Evolutionary conservation across 768 basidiomycete species (phyloP), one percentile per base, ranked within the genome.

Genomic region (Lactifluus echinatus): DNA sequence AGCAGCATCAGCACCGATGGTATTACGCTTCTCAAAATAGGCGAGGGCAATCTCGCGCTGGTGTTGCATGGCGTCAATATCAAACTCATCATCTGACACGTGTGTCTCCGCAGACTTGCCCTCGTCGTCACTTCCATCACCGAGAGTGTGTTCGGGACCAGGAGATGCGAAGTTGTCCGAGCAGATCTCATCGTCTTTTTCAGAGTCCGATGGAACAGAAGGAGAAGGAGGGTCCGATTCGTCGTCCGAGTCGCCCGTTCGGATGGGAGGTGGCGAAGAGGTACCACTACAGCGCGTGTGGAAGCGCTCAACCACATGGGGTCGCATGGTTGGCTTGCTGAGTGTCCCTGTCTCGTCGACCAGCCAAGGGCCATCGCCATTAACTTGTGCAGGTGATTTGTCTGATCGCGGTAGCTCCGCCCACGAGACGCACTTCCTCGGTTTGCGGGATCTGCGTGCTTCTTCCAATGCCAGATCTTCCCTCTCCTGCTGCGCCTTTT

Each of bases 41-140:
- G 82, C 82, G 40, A 89, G 65, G 17, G 84, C 82, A 62, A 90
- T 77, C 67, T 89, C 87, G 28, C 87, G 82, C 61, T 89, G 85
- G 63, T 86, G 85, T 50, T 74, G 79, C 23, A 80, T 84, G 48
- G 73, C 75, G 61, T 87, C 81, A 31, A 82, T 70, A 63, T 88
- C 83, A 24, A 76, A 72, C 40, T 76, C 78, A 40, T 83, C 79
- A 48, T 76, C 78, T 12, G 77, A 73, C 47, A 72, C 57, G 2
- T 71, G 70, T 26, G 73, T 77, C n/a, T 76, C 75, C 2, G 43
- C 36, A 0, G 36, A 24, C 8, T 59, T 60, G n/a, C 56, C 61
- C 37, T 63, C 63, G 48, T 63, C 65, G 11, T 64, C 65, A 24
- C 50, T 57, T 29, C 59, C 62, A 28, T 59, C 53, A 8, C 63